These are phyloP conservation scores for Monilinia fructigena DNA, from an alignment of 2,329 filamentous ascomycete species.

Conservation along the genomic window DNA sequence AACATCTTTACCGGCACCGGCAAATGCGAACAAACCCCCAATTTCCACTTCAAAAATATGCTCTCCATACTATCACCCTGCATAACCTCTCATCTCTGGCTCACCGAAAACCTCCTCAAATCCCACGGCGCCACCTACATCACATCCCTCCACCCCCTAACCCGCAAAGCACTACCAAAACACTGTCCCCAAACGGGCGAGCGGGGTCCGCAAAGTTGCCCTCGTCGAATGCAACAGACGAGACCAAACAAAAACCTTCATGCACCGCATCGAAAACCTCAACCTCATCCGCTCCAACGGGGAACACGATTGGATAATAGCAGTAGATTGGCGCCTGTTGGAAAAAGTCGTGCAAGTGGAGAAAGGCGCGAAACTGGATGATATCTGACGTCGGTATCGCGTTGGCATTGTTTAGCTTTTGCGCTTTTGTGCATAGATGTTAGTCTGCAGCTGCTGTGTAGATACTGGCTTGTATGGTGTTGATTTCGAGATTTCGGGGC, in stretches of 20 bases:
- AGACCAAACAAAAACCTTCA: slow-evolving; percentile 38
- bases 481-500: not conserved
- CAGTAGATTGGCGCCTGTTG: slow-evolving; percentile 45
- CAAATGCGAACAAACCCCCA: slow-evolving; percentile 22
- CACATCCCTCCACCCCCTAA: slow-evolving; percentile 25
- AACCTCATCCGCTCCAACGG: slow-evolving; percentile 33
- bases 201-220: slow-evolving; percentile 36
- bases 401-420: slow-evolving; percentile 22
- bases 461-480: not conserved
- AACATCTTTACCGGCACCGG: slow-evolving; percentile 25
- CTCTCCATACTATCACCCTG: slow-evolving; percentile 37
- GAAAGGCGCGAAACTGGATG: slow-evolving; percentile 37
- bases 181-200: slow-evolving; percentile 27
- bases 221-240: slow-evolving; percentile 41
- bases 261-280: slow-evolving; percentile 35
- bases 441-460: not conserved
- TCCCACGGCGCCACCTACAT: slow-evolving; percentile 30
- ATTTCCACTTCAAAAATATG: slow-evolving; percentile 29
- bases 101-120: slow-evolving; percentile 32
- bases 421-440: not conserved
- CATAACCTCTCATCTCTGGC: slow-evolving; percentile 27
- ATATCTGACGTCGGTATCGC: slow-evolving; percentile 29
- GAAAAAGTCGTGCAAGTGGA: slow-evolving; percentile 46
- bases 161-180: slow-evolving; percentile 26
- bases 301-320: slow-evolving; percentile 38